Percentiles rank a stretch among this genome's conserved stretches.
phyloP scores from a whole-genome alignment of 2,329 filamentous ascomycete genomes.

The Xylariaceae sp. region DNA sequence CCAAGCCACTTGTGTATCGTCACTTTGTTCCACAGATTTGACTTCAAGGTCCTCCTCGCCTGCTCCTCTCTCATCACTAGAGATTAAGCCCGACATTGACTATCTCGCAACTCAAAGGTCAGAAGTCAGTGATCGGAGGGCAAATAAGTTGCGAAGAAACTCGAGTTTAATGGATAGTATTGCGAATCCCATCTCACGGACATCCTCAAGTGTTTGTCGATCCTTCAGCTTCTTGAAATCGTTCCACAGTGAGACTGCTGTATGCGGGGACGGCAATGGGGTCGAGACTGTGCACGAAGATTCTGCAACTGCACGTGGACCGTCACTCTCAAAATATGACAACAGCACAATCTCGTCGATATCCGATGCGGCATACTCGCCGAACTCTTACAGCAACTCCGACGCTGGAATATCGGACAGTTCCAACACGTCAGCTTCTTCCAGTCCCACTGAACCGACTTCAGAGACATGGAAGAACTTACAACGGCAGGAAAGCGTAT shows the following conservation, averaged over 20 bases:
- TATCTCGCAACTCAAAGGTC: constrained; percentile 43
- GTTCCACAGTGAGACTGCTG: constrained; percentile 49
- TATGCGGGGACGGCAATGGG: constrained; percentile 54
- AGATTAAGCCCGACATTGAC: constrained; percentile 56
- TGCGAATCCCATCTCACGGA: constrained; percentile 32
- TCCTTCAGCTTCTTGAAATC: constrained; percentile 34
- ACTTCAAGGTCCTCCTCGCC: constrained; percentile 6
- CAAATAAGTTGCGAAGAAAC: constrained; percentile 7
- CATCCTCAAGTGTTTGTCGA: constrained; percentile 29
- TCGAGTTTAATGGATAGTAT: constrained; percentile 27
- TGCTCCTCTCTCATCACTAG: constrained; percentile 23
- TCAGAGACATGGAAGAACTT: neutral
- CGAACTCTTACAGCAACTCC: constrained; percentile 13
- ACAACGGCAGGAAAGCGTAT: constrained; percentile 3
- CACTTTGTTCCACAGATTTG: constrained; percentile 10
- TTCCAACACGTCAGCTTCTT: constrained; percentile 16
- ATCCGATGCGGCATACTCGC: constrained; percentile 13
- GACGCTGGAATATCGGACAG: constrained; percentile 21
- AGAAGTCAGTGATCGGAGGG: constrained; percentile 4
- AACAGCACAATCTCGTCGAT: constrained; percentile 7
- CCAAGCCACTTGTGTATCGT: constrained; percentile 19
- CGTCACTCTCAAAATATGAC: neutral
- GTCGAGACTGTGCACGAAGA: constrained; percentile 37
- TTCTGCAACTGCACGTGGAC: neutral
- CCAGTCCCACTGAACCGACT: neutral